Base-by-base conservation (phyloP, 176 grass and related monocot species). In the Areca catechu region DNA sequence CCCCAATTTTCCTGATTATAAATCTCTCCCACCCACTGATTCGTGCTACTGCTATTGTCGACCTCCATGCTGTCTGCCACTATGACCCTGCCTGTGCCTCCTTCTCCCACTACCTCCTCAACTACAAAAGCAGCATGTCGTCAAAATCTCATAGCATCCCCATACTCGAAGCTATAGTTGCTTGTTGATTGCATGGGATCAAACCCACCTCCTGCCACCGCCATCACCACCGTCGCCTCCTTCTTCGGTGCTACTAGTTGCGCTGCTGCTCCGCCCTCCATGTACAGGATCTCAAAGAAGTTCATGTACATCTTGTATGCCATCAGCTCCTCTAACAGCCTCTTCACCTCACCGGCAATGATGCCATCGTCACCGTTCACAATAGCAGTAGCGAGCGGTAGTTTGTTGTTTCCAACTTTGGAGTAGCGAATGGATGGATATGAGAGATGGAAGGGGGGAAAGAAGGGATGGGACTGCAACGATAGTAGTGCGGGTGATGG, bases 191-290 rank as follows among this genome's bases (percentile, higher is more conserved):
- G 5, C 25, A 27, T 4, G 25, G 25, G 25, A 4, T 27, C 25
- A 19, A 17, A 7, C 4, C 71, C 12, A 30, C 53, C 58, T 30
- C 20, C 57, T n/a, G 68, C 81, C 24, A 74, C 72, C 15, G 4
- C 66, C 21, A 10, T 24, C 9, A 5, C 49, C 0, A 56, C 5
- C 2, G 25, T 4, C 24, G 62, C 16, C 0, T 54, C 4, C 27
- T 0, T 4, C 15, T 34, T 24, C 4, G 28, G 14, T 16, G 17
- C 5, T 5, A 15, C 9, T 16, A 3, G 21, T 16, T 4, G 24
- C 24, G 16, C 24, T 16, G 0, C 58, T 16, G 16, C 16, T n/a
- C 1, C 5, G 25, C 58, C 58, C 5, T 60, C 25, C 58, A 60
- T 60, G 58, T 20, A 60, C 25, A 24, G 58, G 23, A 60, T 19